These are phyloP conservation scores for Fusarium compactum DNA, from an alignment of 2,329 filamentous ascomycete genomes.

Conservation along the genomic window DNA sequence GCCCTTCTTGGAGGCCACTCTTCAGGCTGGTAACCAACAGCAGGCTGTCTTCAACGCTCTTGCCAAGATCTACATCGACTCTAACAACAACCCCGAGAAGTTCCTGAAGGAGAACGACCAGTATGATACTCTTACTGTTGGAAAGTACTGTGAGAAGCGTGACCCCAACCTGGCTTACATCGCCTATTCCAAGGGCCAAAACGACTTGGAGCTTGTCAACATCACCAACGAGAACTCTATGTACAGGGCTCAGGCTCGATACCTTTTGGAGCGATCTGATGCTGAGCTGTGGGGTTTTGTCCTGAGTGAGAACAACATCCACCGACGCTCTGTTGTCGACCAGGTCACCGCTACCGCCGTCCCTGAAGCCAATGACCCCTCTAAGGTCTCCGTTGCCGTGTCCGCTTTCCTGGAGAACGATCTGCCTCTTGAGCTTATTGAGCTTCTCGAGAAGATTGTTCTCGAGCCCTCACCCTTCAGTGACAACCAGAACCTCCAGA, in stretches of 20 bases:
- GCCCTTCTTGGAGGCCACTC: conserved; percentile 93
- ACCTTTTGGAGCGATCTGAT: conserved; percentile 91
- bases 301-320: conserved; percentile 93
- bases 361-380: conserved; percentile 89
- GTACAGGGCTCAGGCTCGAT: conserved; percentile 98
- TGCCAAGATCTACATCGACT: conserved; percentile 99
- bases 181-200: conserved; percentile 95
- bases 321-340: conserved; percentile 92
- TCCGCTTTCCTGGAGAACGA: conserved; percentile 93
- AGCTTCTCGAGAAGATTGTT: conserved; percentile 98
- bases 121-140: conserved; percentile 91
- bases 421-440: conserved; percentile 92
- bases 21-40: conserved; percentile 92
- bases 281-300: conserved; percentile 94
- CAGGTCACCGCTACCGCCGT: conserved; percentile 97
- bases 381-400: conserved; percentile 94
- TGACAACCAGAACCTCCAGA: conserved; percentile 96
- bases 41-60: conserved; percentile 97
- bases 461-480: conserved; percentile 99
- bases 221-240: conserved; percentile 99
- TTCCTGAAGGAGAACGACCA: conserved; percentile 98
- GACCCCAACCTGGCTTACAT: conserved; percentile 97
- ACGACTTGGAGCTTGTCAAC: conserved; percentile 95
- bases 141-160: conserved; percentile 99
- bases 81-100: conserved; percentile 96